Evolutionary conservation across 352 stramenopile species (phyloP).

Genomic region (Elongisporangium undulatum): DNA sequence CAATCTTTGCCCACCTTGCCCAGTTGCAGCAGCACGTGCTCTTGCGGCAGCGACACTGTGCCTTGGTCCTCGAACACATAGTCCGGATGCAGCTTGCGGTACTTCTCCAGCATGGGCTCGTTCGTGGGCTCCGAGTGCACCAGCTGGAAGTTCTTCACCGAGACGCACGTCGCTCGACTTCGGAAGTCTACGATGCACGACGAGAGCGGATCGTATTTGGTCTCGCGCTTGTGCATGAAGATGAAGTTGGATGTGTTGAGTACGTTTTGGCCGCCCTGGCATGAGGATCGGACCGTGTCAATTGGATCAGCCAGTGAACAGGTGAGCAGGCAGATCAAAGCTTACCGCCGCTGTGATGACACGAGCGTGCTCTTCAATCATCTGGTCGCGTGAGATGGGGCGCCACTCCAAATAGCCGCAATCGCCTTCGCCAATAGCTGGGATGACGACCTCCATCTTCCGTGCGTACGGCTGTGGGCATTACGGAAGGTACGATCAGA

Average conservation of each 20-base stretch:
- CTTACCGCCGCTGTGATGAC: conserved; percentile 56
- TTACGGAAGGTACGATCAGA: not conserved
- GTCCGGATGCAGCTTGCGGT: conserved; percentile 61
- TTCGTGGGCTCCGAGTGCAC: conserved; percentile 79
- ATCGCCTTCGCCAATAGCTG: conserved; percentile 57
- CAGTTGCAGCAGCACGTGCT: conserved; percentile 81
- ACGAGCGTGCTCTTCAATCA: conserved; percentile 73
- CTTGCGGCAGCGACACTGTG: conserved; percentile 76
- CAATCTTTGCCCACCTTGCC: conserved; percentile 90
- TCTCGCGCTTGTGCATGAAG: conserved; percentile 84
- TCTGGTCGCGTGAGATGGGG: conserved; percentile 64
- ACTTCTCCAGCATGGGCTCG: conserved; percentile 64
- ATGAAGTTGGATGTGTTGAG: conserved; percentile 72
- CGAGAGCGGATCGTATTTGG: conserved; percentile 89
- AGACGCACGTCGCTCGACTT: conserved; percentile 86
- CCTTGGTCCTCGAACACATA: conserved; percentile 82
- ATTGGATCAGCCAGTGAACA: not conserved
- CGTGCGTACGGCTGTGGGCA: conserved; percentile 42
- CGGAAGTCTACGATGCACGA: conserved; percentile 92
- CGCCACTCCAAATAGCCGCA: conserved; percentile 65
- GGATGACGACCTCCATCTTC: conserved; percentile 86
- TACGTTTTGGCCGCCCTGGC: conserved; percentile 77
- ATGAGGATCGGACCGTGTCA: conserved; percentile 4
- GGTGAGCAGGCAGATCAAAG: not conserved
- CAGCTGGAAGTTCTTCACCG: conserved; percentile 92